Evolutionary conservation across 352 stramenopile species (phyloP), one percentile per base, ranked within the genome.

Genomic region (Phytopythium delawarense): DNA sequence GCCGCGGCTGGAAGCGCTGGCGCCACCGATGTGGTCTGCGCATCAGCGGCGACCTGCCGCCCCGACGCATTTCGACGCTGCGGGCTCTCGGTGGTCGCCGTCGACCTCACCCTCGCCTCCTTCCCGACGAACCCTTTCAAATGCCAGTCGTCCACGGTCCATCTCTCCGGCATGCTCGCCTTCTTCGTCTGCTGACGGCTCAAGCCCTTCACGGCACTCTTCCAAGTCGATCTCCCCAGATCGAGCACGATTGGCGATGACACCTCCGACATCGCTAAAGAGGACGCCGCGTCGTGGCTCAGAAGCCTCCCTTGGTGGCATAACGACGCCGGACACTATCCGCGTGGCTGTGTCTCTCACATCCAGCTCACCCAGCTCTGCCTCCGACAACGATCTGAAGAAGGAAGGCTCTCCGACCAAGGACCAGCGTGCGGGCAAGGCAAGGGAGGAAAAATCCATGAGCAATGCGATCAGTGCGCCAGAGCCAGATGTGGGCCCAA

Each of bases 101-200:
- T 28, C 30, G 20, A 45, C 18, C 30, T 57, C 51, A 0, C 23
- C 18, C 8, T 46, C n/a, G 2, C 23, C 9, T 40, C 53, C 16
- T 67, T 66, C 28, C 48, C 34, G 51, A 34, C 61, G 30, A 65
- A 71, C 15, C 61, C 62, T 53, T 13, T 20, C 48, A 7, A 9
- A 5, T 18, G n/a, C n/a, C 2, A 39, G 9, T 18, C 28, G 48
- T 12, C 37, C 48, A 6, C 20, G 48, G 48, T 54, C 48, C 16
- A 23, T 15, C 12, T 54, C 48, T 4, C 48, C 48, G 15, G 48
- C 48, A 2, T 25, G 48, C 25, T 9, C 25, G 28, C 15, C 11
- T 7, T 23, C 48, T 12, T 54, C 48, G n/a, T 16, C 48, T 23
- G 13, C 25, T 16, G 28, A 18, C 4, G 25, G 25, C 7, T 39